These are phyloP conservation scores for Anthoceros angustus DNA, from an alignment of 225 moss, liverwort and hornwort species.

Conservation along the genomic window DNA sequence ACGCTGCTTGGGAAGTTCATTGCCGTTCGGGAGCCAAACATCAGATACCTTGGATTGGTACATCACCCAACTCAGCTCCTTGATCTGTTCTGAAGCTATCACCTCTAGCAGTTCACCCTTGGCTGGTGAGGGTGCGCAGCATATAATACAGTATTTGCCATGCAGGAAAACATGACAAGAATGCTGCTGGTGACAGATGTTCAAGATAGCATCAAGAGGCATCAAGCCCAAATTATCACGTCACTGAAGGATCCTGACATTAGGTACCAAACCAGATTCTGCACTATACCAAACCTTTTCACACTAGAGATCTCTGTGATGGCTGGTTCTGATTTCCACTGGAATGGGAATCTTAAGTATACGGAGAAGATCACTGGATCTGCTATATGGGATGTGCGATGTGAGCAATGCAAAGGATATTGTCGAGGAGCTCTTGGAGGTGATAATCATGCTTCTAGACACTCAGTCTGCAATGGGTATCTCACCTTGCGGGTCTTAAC, in stretches of 20 bases:
- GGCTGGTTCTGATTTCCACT: background rate
- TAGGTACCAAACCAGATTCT: slow-evolving; percentile 25
- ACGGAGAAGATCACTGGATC: slow-evolving; percentile 79
- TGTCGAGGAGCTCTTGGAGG: slow-evolving; percentile 96
- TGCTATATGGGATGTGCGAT: slow-evolving; percentile 96
- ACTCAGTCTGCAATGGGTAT: background rate
- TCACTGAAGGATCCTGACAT: slow-evolving; percentile 96
- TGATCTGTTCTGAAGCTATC: background rate
- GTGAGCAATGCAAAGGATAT: slow-evolving; percentile 82
- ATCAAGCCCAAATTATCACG: slow-evolving; percentile 90
- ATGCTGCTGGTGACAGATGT: slow-evolving; percentile 93
- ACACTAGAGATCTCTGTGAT: background rate
- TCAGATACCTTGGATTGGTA: slow-evolving; percentile 87
- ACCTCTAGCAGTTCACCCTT: too few relatives aligned
- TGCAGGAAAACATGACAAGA: slow-evolving; percentile 97
- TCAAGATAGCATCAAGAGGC: slow-evolving; percentile 86
- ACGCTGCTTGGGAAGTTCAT: slow-evolving; percentile 82
- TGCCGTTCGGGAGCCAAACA: slow-evolving; percentile 93
- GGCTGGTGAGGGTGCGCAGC: too few relatives aligned
- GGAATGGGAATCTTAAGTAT: slow-evolving; percentile 36
- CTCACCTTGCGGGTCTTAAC: background rate
- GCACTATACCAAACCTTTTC: background rate
- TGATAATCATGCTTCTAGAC: slow-evolving; percentile 6
- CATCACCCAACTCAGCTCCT: background rate
- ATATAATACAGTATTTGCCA: background rate